Evolutionary conservation across 179 eudicot species (phyloP).

Genomic region (Carnegiea gigantea): DNA sequence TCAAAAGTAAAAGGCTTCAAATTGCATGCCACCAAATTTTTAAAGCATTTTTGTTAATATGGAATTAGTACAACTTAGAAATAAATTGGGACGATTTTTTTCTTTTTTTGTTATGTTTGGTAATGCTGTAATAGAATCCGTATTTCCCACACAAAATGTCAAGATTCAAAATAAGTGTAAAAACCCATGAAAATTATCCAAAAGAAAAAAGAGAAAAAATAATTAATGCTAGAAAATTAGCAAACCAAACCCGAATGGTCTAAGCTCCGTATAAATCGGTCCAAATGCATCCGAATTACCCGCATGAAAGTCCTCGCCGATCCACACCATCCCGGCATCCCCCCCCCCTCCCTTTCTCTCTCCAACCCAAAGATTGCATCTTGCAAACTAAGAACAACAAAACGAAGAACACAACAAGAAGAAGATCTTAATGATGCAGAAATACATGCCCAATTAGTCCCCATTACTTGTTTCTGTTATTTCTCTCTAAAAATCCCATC

Average conservation of each 20-base stretch:
- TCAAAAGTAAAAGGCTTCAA: no score
- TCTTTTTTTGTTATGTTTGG: no score
- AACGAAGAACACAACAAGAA: background rate
- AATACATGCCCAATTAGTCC: constrained; percentile 7
- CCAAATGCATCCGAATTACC: constrained; percentile 9
- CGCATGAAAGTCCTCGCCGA: constrained; percentile 15
- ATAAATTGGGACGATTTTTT: no score
- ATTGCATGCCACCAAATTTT: no score
- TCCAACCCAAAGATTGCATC: constrained; percentile 24
- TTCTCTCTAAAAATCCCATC: background rate
- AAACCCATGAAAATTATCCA: no score
- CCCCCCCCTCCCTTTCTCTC: background rate
- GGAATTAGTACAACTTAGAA: no score
- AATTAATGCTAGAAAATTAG: background rate
- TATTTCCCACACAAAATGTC: no score
- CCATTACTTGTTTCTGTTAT: background rate
- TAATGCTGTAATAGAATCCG: no score
- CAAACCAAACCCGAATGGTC: background rate
- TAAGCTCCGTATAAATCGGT: constrained; percentile 21
- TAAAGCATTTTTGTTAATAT: no score
- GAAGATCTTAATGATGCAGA: background rate
- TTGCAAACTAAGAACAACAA: background rate
- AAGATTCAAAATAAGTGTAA: no score
- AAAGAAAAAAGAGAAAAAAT: background rate
- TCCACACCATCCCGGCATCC: constrained; percentile 11